phyloP scores from a whole-genome alignment of 805 yeast species.

The Barnettozyma salicaria region DNA sequence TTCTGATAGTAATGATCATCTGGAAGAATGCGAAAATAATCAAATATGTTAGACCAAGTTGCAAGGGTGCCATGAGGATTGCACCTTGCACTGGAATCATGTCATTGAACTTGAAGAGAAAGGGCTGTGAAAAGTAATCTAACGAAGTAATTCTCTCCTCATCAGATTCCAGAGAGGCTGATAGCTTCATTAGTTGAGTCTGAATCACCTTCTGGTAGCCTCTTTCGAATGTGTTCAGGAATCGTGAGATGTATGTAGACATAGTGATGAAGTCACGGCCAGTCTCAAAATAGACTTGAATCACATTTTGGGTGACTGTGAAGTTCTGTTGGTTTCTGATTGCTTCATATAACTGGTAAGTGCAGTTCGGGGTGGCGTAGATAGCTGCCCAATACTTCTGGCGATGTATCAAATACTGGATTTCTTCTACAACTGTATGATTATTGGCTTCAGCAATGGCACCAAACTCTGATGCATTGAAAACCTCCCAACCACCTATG shows the following conservation, averaged over 20 bases:
- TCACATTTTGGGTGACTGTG: slow-evolving; percentile 22
- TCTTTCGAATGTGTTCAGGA: slow-evolving; percentile 39
- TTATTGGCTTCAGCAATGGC: slow-evolving; percentile 16
- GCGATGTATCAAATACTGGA: slow-evolving; percentile 39
- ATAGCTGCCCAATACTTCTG: slow-evolving; percentile 59
- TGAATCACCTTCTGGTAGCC: slow-evolving; percentile 9
- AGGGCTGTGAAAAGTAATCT: slow-evolving; percentile 11
- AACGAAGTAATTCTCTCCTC: slow-evolving; percentile 20
- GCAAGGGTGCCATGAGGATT: slow-evolving; percentile 57
- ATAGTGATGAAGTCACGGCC: slow-evolving; percentile 55
- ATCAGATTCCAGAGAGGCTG: slow-evolving; percentile 31
- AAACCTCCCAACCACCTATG: slow-evolving; percentile 27
- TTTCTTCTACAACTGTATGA: slow-evolving; percentile 29
- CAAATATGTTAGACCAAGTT: slow-evolving; percentile 66
- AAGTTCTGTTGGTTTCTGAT: slow-evolving; percentile 18
- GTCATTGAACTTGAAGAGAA: slow-evolving; percentile 32
- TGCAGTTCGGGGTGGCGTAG: slow-evolving; percentile 44
- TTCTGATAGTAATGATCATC: slow-evolving; percentile 48
- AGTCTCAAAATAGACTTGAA: slow-evolving; percentile 48
- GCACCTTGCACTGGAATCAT: slow-evolving; percentile 41
- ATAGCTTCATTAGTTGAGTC: slow-evolving; percentile 6
- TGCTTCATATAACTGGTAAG: slow-evolving; percentile 27
- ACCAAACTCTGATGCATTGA: slow-evolving; percentile 21
- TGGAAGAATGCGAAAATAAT: slow-evolving; percentile 69
- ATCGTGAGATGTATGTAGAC: slow-evolving; percentile 38